Evolutionary conservation across 1,284 basidiomycete species (phyloP).

Genomic region (Meripilus lineatus): DNA sequence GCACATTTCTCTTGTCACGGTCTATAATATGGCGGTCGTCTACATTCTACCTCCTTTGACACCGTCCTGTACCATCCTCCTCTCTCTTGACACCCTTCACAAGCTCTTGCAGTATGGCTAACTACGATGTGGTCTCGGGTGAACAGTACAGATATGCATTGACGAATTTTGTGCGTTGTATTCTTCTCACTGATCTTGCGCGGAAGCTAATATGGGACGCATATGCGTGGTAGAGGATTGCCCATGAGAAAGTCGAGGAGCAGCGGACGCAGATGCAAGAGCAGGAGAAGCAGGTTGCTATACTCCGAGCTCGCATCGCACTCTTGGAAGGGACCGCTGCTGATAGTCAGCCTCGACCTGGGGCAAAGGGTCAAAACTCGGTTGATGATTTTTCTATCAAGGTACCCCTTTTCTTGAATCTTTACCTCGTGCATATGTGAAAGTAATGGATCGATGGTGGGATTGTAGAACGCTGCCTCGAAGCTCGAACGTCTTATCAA

Average conservation of each 20-base stretch:
- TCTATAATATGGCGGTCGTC: no score
- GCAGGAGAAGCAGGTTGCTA: conserved; percentile 76
- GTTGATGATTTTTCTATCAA: conserved; percentile 83
- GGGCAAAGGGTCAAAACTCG: conserved; percentile 45
- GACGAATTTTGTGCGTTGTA: conserved; percentile 66
- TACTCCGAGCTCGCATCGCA: conserved; percentile 62
- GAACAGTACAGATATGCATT: conserved; percentile 77
- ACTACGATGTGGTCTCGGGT: conserved; percentile 53
- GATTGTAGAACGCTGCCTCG: conserved; percentile 62
- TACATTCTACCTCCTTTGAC: no score
- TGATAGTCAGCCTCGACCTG: conserved; percentile 31
- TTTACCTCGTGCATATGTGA: background rate
- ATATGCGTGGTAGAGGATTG: conserved; percentile 80
- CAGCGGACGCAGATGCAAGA: conserved; percentile 73
- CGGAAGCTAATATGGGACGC: no score
- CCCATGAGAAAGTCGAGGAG: conserved; percentile 81
- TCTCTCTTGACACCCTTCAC: no score
- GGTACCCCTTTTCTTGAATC: conserved; percentile 35
- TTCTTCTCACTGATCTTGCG: background rate
- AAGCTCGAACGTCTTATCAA: conserved; percentile 76
- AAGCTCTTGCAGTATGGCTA: conserved; percentile 10
- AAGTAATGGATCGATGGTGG: background rate
- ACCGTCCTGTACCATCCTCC: no score
- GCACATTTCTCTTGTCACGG: no score
- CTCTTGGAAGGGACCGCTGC: conserved; percentile 58